Evolutionary conservation across 768 basidiomycete species (phyloP).

Genomic region (Agaricus sinodeliciosus): DNA sequence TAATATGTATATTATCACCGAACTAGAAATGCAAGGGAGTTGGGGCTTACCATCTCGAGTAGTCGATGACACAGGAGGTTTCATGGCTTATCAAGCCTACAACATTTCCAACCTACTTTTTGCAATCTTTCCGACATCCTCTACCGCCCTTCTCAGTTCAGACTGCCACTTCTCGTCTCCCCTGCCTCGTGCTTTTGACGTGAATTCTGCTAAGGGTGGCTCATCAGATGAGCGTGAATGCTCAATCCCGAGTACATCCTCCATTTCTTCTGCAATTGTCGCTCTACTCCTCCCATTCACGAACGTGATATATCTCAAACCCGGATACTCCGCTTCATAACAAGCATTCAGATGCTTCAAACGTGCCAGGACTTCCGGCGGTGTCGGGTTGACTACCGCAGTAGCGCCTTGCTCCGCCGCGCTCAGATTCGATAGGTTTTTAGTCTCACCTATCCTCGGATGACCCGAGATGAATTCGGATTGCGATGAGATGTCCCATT

Average conservation of each 20-base stretch:
- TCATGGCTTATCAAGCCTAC: constrained; percentile 24
- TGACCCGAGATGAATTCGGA: constrained; percentile 75
- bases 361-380: constrained; percentile 67
- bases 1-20: too few species aligned
- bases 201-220: constrained; percentile 31
- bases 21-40: too few species aligned
- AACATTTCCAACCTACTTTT: constrained; percentile 53
- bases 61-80: too few species aligned
- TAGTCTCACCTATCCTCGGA: constrained; percentile 83
- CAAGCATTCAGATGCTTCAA: constrained; percentile 69
- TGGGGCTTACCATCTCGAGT: too few species aligned
- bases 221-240: constrained; percentile 42
- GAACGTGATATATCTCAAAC: constrained; percentile 85
- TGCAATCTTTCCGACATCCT: constrained; percentile 72
- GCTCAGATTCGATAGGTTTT: constrained; percentile 68
- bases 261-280: constrained; percentile 75
- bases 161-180: constrained; percentile 46
- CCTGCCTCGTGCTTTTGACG: constrained; percentile 23
- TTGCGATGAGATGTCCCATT: constrained; percentile 44
- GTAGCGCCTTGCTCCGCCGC: constrained; percentile 69
- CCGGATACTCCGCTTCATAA: constrained; percentile 70
- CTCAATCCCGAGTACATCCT: constrained; percentile 48
- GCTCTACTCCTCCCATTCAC: constrained; percentile 78
- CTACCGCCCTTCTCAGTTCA: constrained; percentile 69
- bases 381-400: constrained; percentile 39